Base-by-base conservation (phyloP, 352 stramenopile species). In the Globisporangium solare region DNA sequence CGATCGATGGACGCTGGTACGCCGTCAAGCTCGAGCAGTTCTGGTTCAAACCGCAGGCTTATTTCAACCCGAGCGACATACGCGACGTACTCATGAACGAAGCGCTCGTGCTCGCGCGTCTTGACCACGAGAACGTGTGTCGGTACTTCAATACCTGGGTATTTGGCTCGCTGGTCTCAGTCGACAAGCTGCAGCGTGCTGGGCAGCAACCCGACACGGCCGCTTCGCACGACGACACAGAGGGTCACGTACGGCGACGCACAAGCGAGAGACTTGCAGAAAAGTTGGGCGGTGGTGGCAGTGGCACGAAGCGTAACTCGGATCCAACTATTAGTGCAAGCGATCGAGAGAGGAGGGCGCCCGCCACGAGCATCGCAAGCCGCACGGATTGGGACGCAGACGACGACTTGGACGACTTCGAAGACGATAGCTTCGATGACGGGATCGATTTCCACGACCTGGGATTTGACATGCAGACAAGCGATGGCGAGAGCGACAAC, bases 61-160 rank as follows among this genome's bases (percentile, higher is more conserved):
- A 86, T 35, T 91, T 91, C 58, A 86, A 84, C 21, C 80, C 80
- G 31, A 70, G 67, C 0, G 74, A 89, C 43, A 73, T 96, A 51
- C 96, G 96, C 51, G 74, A 88, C 60, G 97, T 97, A 51, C 83
- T 98, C 52, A 79, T 96, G 60, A 91, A 96, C 53, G 94, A 98
- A 61, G 92, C 97, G 3, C 83, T 93, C 1, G 93, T 92, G 7
- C 84, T 98, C 58, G 91, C 90, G 11, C 66, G 88, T 6, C 86
- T 98, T 20, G 89, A 92, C 46, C 92, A 98, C 51, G 93, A 97
- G 59, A 97, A 98, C 60, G 95, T 98, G 43, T 97, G 96, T 27
- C 74, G 94, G 7, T 98, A 98, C 68, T 93, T 80, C 69, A 85
- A 89, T 56, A 89, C 83, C 22, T 93, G 83, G 83, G 79, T 93